Percentiles rank a stretch among this genome's conserved stretches.
Evolutionary conservation across 148 eudicot species (phyloP).

Genomic region (Fagopyrum esculentum): DNA sequence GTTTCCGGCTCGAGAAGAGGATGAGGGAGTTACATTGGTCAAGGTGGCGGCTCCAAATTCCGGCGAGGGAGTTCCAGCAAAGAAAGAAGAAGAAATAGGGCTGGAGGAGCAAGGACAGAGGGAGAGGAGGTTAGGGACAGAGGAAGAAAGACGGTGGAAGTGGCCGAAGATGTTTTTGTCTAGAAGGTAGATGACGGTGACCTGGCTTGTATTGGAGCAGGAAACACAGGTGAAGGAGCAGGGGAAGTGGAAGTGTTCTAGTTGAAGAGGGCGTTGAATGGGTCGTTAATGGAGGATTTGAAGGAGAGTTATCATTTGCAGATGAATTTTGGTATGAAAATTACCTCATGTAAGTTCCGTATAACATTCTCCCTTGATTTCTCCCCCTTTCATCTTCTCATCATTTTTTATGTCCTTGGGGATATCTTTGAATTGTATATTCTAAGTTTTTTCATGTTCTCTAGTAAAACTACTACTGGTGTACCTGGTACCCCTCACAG

Average conservation of each 20-base stretch:
- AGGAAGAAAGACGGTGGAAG: conserved; percentile 41
- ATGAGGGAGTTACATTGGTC: too few relatives aligned
- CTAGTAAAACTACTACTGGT: conserved; percentile 49
- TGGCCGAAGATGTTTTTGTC: conserved; percentile 55
- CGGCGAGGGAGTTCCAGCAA: too few relatives aligned
- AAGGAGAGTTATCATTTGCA: conserved; percentile 23
- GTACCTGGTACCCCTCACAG: conserved; percentile 70
- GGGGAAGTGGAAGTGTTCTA: conserved; percentile 48
- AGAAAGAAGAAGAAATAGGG: too few relatives aligned
- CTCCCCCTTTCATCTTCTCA: background rate
- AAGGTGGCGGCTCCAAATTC: too few relatives aligned
- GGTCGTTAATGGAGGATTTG: conserved; percentile 45
- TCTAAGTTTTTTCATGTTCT: conserved; percentile 5
- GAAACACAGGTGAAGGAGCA: conserved; percentile 62
- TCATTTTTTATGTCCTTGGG: background rate
- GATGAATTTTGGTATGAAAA: conserved; percentile 17
- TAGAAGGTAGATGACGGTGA: conserved; percentile 42
- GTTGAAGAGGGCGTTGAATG: conserved; percentile 42
- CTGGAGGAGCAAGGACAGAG: conserved; percentile 14
- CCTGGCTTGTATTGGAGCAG: conserved; percentile 36
- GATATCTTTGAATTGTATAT: background rate
- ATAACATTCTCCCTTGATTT: conserved; percentile 7
- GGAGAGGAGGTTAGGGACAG: conserved; percentile 22
- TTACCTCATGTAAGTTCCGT: conserved; percentile 51
- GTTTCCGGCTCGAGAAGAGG: background rate